These are phyloP conservation scores for Nemania abortiva DNA, from an alignment of 2,329 filamentous ascomycete genomes.

Conservation along the genomic window DNA sequence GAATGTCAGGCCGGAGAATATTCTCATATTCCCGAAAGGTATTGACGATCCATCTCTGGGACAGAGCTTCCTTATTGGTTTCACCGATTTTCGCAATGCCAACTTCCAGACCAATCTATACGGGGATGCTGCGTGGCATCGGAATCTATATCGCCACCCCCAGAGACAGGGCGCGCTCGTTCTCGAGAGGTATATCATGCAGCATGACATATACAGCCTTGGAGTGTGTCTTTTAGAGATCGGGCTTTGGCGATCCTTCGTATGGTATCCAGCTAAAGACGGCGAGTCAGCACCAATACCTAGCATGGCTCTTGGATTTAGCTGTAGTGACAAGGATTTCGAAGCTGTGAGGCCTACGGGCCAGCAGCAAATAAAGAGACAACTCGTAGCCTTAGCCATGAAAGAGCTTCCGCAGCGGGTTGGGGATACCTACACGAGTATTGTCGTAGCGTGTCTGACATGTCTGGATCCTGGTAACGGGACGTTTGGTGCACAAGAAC, in stretches of 20 bases:
- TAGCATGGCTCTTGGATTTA: slow-evolving; percentile 17
- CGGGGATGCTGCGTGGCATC: slow-evolving; percentile 33
- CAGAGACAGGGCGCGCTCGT: slow-evolving; percentile 30
- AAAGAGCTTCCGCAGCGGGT: slow-evolving; percentile 20
- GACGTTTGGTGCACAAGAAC: not conserved
- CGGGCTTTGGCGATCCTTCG: slow-evolving; percentile 56
- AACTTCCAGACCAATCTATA: slow-evolving; percentile 25
- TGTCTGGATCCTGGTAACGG: slow-evolving; percentile 22
- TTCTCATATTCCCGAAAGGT: slow-evolving; percentile 17
- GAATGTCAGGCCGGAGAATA: slow-evolving; percentile 29
- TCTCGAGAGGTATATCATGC: slow-evolving; percentile 42
- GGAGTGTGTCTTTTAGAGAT: slow-evolving; percentile 64
- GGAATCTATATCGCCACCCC: slow-evolving; percentile 42
- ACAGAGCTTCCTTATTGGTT: slow-evolving; percentile 33
- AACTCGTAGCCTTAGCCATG: slow-evolving; percentile 19
- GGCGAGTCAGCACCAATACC: slow-evolving; percentile 6
- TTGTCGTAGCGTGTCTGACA: slow-evolving; percentile 19
- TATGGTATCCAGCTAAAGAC: slow-evolving; percentile 29
- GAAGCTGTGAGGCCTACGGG: slow-evolving; percentile 1
- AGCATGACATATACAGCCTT: slow-evolving; percentile 65
- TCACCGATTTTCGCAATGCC: slow-evolving; percentile 34
- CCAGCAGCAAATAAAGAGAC: slow-evolving; percentile 13
- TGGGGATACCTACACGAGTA: slow-evolving; percentile 24
- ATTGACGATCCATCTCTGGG: not conserved
- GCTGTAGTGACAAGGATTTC: slow-evolving; percentile 23